Conservation (phyloP, 306 rosid genomes). For the Quercus robur region DNA sequence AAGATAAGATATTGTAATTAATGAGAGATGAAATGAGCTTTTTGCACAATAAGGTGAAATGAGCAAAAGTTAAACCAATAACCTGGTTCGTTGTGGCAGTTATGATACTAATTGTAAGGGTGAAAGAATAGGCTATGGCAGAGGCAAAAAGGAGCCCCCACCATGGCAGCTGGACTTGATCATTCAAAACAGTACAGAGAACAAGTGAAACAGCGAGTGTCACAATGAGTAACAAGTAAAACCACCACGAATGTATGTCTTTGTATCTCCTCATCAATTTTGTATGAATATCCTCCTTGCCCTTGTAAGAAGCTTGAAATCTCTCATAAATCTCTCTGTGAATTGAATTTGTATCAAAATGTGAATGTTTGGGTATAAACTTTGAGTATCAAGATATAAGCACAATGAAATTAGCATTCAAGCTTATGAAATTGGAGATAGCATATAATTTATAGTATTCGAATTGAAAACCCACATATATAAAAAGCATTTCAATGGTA, state of each 20-base stretch:
- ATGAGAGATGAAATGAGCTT: too few relatives aligned
- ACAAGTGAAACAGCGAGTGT: conserved; percentile 49
- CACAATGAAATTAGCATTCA: too few relatives aligned
- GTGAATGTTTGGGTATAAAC: too few relatives aligned
- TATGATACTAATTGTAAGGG: not conserved
- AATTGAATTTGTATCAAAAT: not conserved
- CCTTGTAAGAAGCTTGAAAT: conserved; percentile 51
- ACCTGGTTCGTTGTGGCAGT: not conserved
- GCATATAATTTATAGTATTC: too few relatives aligned
- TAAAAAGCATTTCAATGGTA: not conserved
- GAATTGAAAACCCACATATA: not conserved
- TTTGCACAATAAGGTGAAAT: too few relatives aligned
- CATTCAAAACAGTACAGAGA: conserved; percentile 42
- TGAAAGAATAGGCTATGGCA: conserved; percentile 30
- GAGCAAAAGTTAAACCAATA: too few relatives aligned
- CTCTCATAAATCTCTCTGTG: conserved; percentile 72
- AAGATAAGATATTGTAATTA: too few relatives aligned
- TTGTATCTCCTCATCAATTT: conserved; percentile 62
- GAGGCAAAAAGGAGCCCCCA: conserved; percentile 35
- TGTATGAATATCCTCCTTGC: conserved; percentile 70
- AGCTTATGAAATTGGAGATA: too few relatives aligned
- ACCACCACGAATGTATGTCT: conserved; percentile 91
- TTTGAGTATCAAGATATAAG: not conserved
- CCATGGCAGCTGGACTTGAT: conserved; percentile 37
- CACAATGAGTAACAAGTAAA: conserved; percentile 45